Evolutionary conservation across 495 filamentous ascomycete genomes (phyloP).

Genomic region (Lasiosphaeriaceae sp.): DNA sequence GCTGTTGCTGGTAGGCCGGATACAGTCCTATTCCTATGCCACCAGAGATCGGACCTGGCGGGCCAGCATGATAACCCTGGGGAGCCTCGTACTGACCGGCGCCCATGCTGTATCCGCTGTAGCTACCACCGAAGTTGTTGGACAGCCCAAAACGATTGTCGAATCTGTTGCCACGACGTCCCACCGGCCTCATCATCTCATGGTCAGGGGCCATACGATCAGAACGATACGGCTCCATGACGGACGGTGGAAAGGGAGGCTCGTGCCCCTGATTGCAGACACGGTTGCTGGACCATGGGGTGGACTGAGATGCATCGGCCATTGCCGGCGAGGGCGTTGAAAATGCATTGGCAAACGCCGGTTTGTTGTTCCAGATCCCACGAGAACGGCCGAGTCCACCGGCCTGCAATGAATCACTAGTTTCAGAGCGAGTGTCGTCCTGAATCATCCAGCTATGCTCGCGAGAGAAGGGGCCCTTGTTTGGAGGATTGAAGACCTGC

Average conservation of each 20-base stretch:
- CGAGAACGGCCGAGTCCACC: slow-evolving; percentile 57
- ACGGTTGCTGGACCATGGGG: slow-evolving; percentile 38
- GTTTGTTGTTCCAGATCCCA: slow-evolving; percentile 57
- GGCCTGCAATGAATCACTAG: slow-evolving; percentile 58
- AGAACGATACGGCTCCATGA: slow-evolving; percentile 36
- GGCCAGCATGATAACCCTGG: slow-evolving; percentile 23
- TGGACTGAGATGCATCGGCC: slow-evolving; percentile 29
- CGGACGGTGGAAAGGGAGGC: slow-evolving; percentile 22
- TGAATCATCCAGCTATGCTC: slow-evolving; percentile 59
- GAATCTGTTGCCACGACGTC: slow-evolving; percentile 39
- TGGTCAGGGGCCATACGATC: slow-evolving; percentile 45
- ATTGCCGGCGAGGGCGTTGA: slow-evolving; percentile 34
- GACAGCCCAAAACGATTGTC: slow-evolving; percentile 37
- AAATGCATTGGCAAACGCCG: slow-evolving; percentile 25
- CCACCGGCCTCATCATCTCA: slow-evolving; percentile 36
- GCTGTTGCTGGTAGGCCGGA: slow-evolving; percentile 62
- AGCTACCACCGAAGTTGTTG: slow-evolving; percentile 22
- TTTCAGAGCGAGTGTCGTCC: slow-evolving; percentile 65
- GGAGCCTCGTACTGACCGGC: slow-evolving; percentile 34
- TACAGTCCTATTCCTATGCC: slow-evolving; percentile 47
- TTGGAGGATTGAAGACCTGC: slow-evolving; percentile 49
- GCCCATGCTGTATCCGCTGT: slow-evolving; percentile 21
- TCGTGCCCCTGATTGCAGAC: slow-evolving; percentile 22
- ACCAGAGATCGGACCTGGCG: slow-evolving; percentile 22
- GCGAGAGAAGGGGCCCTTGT: slow-evolving; percentile 48